These are phyloP conservation scores for Kwoniella mangroviensis DNA, from an alignment of 768 basidiomycete species.

Conservation along the genomic window DNA sequence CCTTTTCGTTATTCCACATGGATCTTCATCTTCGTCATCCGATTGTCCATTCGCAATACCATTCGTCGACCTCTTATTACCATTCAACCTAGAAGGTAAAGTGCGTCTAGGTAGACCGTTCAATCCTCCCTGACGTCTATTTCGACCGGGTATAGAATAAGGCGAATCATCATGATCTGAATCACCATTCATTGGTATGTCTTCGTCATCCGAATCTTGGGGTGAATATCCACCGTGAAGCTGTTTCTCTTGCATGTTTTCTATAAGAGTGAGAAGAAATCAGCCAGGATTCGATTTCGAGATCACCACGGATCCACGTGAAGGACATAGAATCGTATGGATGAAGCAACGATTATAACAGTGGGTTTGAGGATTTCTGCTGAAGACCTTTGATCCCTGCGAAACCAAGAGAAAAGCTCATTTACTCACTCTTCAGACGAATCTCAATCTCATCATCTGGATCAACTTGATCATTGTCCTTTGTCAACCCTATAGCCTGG, in stretches of 20 bases:
- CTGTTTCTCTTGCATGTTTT: constrained; percentile 22
- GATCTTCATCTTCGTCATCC: constrained; percentile 30
- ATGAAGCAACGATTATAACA: no score
- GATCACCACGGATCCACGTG: no score
- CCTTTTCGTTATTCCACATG: constrained; percentile 18
- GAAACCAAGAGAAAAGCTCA: not conserved
- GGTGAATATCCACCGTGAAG: constrained; percentile 22
- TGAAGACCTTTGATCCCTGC: no score
- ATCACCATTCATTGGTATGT: constrained; percentile 24
- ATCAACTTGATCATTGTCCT: constrained; percentile 42
- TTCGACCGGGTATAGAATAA: constrained; percentile 18
- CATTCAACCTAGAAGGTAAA: constrained; percentile 5
- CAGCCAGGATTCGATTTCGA: no score
- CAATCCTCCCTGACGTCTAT: constrained; percentile 21
- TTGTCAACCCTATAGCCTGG: constrained; percentile 61
- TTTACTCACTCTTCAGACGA: constrained; percentile 56
- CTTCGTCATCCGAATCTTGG: constrained; percentile 29
- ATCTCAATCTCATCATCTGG: constrained; percentile 59
- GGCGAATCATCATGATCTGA: constrained; percentile 26
- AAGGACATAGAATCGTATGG: no score
- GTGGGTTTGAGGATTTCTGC: no score
- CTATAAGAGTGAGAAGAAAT: constrained; percentile 7
- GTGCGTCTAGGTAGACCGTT: not conserved
- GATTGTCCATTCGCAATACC: not conserved
- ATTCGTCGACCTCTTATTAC: not conserved